A percentile compares a stretch with the other conserved stretches of the same genome.
These are phyloP conservation scores for Dryas drummondii DNA, from an alignment of 306 rosid genomes.

Conservation along the genomic window DNA sequence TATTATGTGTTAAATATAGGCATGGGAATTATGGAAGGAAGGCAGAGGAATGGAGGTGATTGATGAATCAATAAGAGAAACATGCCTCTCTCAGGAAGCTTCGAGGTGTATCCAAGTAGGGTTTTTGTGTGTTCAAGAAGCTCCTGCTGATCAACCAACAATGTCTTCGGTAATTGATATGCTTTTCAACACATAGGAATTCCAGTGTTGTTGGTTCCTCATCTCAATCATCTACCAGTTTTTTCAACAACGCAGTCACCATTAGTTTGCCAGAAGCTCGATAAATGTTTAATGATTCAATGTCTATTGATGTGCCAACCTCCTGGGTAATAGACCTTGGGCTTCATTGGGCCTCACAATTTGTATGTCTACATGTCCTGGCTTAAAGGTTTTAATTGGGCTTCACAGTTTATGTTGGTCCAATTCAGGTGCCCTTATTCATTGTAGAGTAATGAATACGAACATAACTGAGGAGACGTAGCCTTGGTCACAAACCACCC, in stretches of 20 bases:
- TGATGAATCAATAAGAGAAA: background rate
- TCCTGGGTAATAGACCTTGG: too few relatives aligned
- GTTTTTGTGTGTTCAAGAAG: slow-evolving; percentile 22
- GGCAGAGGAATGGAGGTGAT: slow-evolving; percentile 35
- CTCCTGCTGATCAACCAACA: slow-evolving; percentile 2
- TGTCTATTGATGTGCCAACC: too few relatives aligned
- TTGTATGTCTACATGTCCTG: too few relatives aligned
- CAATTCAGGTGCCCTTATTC: too few relatives aligned
- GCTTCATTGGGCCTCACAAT: too few relatives aligned
- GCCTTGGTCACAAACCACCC: slow-evolving; percentile 49
- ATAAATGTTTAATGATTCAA: background rate
- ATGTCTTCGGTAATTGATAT: slow-evolving; percentile 11
- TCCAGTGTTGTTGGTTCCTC: background rate
- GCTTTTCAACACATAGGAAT: slow-evolving; percentile 8
- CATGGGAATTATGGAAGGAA: slow-evolving; percentile 14
- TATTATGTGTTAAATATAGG: background rate
- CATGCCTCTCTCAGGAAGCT: background rate
- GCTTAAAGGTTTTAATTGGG: too few relatives aligned
- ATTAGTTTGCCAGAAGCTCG: background rate
- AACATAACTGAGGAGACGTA: slow-evolving; percentile 35
- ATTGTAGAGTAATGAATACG: too few relatives aligned
- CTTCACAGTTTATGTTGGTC: too few relatives aligned
- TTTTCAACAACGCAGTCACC: background rate
- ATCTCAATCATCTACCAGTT: background rate
- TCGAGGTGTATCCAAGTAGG: slow-evolving; percentile 20